A percentile compares a stretch with the other conserved stretches of the same genome.
These are phyloP conservation scores for Rutstroemia sp. DNA, from an alignment of 2,329 filamentous ascomycete species.

Conservation along the genomic window DNA sequence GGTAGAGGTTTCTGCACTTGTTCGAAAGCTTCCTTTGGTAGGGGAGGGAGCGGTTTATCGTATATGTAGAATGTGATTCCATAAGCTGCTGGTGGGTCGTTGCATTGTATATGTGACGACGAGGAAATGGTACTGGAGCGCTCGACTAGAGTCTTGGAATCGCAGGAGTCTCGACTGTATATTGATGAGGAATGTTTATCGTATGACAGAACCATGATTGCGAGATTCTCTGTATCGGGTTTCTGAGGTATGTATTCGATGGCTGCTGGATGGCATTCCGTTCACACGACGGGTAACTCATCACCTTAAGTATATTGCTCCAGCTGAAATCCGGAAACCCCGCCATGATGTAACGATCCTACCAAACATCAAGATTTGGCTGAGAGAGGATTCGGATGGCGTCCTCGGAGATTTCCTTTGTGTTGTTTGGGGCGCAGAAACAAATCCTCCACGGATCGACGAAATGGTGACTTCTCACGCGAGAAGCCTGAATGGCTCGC, in stretches of 20 bases:
- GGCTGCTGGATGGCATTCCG: too few relatives aligned
- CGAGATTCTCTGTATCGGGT: background rate
- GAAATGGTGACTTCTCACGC: background rate
- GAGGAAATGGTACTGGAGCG: background rate
- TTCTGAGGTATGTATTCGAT: too few relatives aligned
- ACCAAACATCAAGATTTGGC: background rate
- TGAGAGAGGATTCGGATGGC: background rate
- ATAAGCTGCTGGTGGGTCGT: background rate
- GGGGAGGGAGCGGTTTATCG: conserved; percentile 5
- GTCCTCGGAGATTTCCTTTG: background rate
- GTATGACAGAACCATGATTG: background rate
- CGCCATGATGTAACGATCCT: background rate
- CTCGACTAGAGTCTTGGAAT: background rate
- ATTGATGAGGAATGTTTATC: background rate
- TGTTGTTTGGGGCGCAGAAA: conserved; percentile 7
- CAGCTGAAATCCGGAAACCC: background rate
- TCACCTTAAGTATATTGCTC: conserved; percentile 4
- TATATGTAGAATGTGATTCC: conserved; percentile 6
- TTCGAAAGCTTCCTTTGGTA: background rate
- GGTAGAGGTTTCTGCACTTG: conserved; percentile 4
- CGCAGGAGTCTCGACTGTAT: conserved; percentile 1
- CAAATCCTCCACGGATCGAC: background rate
- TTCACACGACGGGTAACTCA: background rate
- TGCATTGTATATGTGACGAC: background rate
- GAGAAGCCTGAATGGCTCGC: too few relatives aligned